Conservation (phyloP, 2,329 filamentous ascomycete species). For the Monilinia laxa region DNA sequence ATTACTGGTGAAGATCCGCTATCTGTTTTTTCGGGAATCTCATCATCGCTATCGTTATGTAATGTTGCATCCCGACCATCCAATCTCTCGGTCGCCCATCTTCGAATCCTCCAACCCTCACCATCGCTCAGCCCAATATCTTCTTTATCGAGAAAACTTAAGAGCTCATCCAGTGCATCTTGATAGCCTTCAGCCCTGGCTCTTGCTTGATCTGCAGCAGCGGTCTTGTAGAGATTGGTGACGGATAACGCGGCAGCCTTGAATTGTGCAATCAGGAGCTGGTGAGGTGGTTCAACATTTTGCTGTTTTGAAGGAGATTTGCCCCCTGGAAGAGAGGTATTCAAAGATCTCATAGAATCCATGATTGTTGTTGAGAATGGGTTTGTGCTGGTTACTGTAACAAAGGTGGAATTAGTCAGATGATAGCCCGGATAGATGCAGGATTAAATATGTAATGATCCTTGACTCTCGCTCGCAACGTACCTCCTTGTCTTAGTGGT, state of each 20-base stretch:
- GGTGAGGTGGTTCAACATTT: slow-evolving; percentile 53
- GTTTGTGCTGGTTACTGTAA: slow-evolving; percentile 18
- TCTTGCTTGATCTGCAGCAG: slow-evolving; percentile 72
- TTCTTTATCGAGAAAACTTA: slow-evolving; percentile 81
- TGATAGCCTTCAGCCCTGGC: slow-evolving; percentile 84
- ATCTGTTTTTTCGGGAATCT: slow-evolving; percentile 59
- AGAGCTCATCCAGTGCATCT: slow-evolving; percentile 85
- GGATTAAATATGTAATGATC: slow-evolving; percentile 5
- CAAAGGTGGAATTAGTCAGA: slow-evolving; percentile 23
- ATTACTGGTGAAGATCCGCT: slow-evolving; percentile 58
- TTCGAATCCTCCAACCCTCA: slow-evolving; percentile 64
- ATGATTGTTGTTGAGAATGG: slow-evolving; percentile 42
- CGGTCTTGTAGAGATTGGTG: slow-evolving; percentile 94
- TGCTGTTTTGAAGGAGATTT: slow-evolving; percentile 47
- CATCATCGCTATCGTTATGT: slow-evolving; percentile 67
- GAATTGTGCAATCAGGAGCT: slow-evolving; percentile 77
- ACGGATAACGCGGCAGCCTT: slow-evolving; percentile 89
- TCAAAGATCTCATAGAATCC: slow-evolving; percentile 65
- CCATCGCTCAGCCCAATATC: slow-evolving; percentile 76
- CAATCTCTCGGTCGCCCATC: slow-evolving; percentile 67
- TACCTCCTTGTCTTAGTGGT: slow-evolving; percentile 17
- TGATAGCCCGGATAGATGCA: slow-evolving; percentile 11
- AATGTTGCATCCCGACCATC: slow-evolving; percentile 59
- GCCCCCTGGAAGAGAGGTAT: slow-evolving; percentile 56
- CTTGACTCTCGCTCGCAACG: slow-evolving; percentile 10